These are phyloP conservation scores for Haematococcus sp. DNA, from an alignment of 139 green algal genomes.

Conservation along the genomic window DNA sequence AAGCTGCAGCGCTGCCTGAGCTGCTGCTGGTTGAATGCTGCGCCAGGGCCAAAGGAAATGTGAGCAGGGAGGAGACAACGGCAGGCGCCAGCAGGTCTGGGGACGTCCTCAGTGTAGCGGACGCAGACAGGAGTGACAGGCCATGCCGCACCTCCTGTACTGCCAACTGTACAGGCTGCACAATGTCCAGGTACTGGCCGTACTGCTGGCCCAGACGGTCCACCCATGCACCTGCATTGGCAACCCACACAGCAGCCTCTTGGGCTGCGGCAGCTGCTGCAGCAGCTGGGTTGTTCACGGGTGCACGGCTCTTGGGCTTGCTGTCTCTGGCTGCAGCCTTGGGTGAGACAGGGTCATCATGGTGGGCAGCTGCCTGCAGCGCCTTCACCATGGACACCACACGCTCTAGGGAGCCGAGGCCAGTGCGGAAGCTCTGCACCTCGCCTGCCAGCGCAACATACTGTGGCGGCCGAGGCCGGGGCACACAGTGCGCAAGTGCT, in stretches of 20 bases:
- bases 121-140: constrained; percentile 47
- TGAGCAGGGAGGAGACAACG: constrained; percentile 35
- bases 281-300: constrained; percentile 6
- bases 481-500: constrained; percentile 55
- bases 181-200: constrained; percentile 77
- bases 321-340: too few species aligned
- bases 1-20: too few species aligned
- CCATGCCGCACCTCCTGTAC: constrained; percentile 65
- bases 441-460: constrained; percentile 64
- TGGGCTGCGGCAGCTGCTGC: constrained; percentile 16
- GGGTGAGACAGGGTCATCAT: too few species aligned
- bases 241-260: constrained; percentile 43
- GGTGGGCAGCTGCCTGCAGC: constrained; percentile 3
- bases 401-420: constrained; percentile 23
- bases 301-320: too few species aligned
- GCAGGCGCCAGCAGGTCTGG: constrained; percentile 9
- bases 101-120: constrained; percentile 1
- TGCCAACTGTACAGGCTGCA: constrained; percentile 80
- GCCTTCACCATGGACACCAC: constrained; percentile 25
- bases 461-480: constrained; percentile 66
- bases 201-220: constrained; percentile 51
- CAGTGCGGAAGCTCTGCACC: constrained; percentile 35
- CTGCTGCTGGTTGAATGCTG: not conserved
- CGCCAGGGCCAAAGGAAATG: not conserved
- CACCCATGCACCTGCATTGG: constrained; percentile 54